Base-by-base conservation (phyloP, 139 green algal species). In the Zygnema circumcarinatum region DNA sequence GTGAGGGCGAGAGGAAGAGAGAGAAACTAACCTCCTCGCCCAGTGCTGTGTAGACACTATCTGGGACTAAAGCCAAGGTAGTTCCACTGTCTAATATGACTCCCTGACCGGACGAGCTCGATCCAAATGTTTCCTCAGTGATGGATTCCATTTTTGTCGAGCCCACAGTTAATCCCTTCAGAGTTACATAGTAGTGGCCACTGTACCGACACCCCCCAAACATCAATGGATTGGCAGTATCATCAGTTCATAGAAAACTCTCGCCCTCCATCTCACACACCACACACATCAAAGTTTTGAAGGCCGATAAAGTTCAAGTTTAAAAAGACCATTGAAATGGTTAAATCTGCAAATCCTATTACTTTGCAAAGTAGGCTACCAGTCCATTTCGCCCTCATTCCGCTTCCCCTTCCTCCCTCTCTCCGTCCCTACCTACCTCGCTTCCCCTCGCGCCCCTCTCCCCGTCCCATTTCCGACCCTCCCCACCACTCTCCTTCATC, bases 71-170 rank as follows among this genome's bases (percentile, higher is more conserved):
- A 31, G 74, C 74, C 29, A 81, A 53, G 33, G 74, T 81, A 3
- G 74, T 81, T 47, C 74, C 74, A 53, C 74, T 81, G 33, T 81
- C 74, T 0, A 81, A 35, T 32, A 81, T 81, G n/a, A 81, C 74
- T 53, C 74, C 74, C 20, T 31, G 29, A 2, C 1, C 74, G 7
- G 33, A 29, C 32, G 32, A 16, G 31, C 33, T 81, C 31, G 74
- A 1, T 31, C 39, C 42, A 53, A 81, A 81, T 7, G 74, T 39
- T 0, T 47, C 42, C 11, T 81, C 39, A 32, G 42, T 53, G 31
- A 81, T 69, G 33, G 39, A 47, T 1, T n/a, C 39, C n/a, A 81
- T 32, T 47, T 31, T n/a, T 38, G 33, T n/a, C 33, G 39, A 47
- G 3, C 1, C 74, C 74, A 81, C 74, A 69, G 32, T 69, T 16